These are phyloP conservation scores for Amanita rubescens DNA, from an alignment of 768 basidiomycete species.

Conservation along the genomic window DNA sequence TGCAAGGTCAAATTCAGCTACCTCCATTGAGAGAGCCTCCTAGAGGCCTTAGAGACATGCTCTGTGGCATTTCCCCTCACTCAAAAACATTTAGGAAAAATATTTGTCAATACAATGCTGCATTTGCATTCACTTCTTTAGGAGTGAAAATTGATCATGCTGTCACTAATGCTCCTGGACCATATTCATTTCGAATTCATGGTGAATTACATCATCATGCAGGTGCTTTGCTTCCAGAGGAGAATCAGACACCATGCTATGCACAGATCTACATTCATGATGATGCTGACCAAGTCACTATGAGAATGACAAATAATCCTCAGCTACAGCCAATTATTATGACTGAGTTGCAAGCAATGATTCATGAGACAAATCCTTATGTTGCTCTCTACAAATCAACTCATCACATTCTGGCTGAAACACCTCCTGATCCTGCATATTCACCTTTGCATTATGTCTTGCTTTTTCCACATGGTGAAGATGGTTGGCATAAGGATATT, in stretches of 20 bases:
- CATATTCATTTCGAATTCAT: background rate
- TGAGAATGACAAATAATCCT: background rate
- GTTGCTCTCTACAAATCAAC: background rate
- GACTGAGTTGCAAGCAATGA: background rate
- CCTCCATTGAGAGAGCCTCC: slow-evolving; percentile 4
- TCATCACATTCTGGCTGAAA: background rate
- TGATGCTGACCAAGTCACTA: background rate
- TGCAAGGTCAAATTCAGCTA: background rate
- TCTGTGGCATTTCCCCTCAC: background rate
- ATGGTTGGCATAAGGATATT: slow-evolving; percentile 26
- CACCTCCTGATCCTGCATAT: slow-evolving; percentile 19
- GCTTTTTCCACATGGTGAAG: slow-evolving; percentile 21
- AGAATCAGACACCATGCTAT: background rate
- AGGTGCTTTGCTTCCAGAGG: background rate
- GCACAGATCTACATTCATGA: background rate
- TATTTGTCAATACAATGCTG: slow-evolving; percentile 30
- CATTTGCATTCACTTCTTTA: slow-evolving; percentile 34
- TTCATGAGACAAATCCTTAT: background rate
- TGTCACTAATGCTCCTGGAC: background rate
- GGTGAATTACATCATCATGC: background rate
- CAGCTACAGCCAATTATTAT: background rate
- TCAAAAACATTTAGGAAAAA: slow-evolving; percentile 21
- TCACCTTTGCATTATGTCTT: slow-evolving; percentile 36
- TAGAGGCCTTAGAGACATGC: too few species aligned
- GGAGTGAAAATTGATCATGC: slow-evolving; percentile 23